A percentile compares a stretch with the other conserved stretches of the same genome.
phyloP scores from a whole-genome alignment of 352 stramenopile species.

The Phytophthora capsici region DNA sequence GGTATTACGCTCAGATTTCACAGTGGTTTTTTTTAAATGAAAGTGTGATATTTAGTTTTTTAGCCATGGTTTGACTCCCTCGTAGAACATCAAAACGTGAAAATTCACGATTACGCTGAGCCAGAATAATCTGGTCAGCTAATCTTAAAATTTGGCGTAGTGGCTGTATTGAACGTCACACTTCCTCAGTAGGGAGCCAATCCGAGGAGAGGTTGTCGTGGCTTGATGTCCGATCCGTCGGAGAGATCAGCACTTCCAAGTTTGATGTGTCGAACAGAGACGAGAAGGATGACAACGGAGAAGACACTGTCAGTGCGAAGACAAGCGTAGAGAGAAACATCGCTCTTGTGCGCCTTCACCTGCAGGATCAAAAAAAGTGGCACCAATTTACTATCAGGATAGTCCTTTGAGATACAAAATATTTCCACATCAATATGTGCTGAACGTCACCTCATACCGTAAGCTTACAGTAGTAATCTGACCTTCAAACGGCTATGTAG shows the following conservation, averaged over 20 bases:
- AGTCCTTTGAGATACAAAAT: slow-evolving; percentile 11
- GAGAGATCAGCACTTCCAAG: slow-evolving; percentile 12
- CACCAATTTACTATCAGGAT: not conserved
- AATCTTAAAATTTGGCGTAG: no score
- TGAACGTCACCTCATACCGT: not conserved
- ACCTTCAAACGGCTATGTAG: not conserved
- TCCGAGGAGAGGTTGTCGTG: slow-evolving; percentile 48
- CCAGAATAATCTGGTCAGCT: no score
- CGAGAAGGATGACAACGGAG: slow-evolving; percentile 6
- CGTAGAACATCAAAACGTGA: no score
- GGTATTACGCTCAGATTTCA: no score
- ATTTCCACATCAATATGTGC: slow-evolving; percentile 9
- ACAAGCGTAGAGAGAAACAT: slow-evolving; percentile 11
- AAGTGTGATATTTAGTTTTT: no score
- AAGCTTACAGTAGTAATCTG: not conserved
- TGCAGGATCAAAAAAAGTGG: not conserved
- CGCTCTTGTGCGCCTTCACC: not conserved
- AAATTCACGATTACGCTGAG: no score
- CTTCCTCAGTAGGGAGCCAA: slow-evolving; percentile 61
- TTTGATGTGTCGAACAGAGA: slow-evolving; percentile 5
- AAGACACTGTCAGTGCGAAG: slow-evolving; percentile 3
- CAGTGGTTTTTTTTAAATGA: no score
- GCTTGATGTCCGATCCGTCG: slow-evolving; percentile 21
- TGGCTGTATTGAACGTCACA: no score
- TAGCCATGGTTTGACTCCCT: no score